Conservation (phyloP, 306 rosid species). For the Carpinus fangiana region DNA sequence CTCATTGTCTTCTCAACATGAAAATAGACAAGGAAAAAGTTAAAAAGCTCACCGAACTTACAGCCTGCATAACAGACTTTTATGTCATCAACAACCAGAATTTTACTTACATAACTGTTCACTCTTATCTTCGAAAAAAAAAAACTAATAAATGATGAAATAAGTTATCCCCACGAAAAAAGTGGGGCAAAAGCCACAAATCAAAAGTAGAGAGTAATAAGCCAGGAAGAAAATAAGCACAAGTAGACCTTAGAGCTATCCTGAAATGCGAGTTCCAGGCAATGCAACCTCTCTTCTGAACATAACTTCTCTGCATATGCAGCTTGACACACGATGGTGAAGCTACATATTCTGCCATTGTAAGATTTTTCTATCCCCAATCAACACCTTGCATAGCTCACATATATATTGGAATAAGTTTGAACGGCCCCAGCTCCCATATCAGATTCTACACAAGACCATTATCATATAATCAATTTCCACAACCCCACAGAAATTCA, state of each 20-base stretch:
- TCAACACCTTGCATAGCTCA: conserved; percentile 49
- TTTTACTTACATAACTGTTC: background rate
- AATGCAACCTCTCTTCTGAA: conserved; percentile 27
- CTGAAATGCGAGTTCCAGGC: conserved; percentile 29
- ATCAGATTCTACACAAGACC: conserved; percentile 18
- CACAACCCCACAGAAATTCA: conserved; percentile 7
- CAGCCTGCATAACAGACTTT: background rate
- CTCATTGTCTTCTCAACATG: background rate
- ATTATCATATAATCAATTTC: conserved; percentile 5
- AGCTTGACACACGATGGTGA: conserved; percentile 56
- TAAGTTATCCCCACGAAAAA: background rate
- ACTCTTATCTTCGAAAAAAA: too few relatives aligned
- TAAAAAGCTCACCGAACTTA: background rate
- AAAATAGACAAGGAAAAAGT: background rate
- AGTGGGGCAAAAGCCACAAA: background rate
- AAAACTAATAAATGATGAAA: background rate
- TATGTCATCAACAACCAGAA: background rate
- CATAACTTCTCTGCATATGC: conserved; percentile 35
- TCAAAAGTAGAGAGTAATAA: conserved; percentile 10
- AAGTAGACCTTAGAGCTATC: conserved; percentile 43
- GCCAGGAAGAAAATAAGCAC: background rate
- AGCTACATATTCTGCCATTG: conserved; percentile 72
- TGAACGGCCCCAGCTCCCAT: conserved; percentile 18
- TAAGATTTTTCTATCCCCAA: conserved; percentile 17
- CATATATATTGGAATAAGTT: conserved; percentile 23